Percentiles rank a stretch among this genome's conserved stretches.
Conservation (phyloP, 176 grass and related monocot genomes). For the Musa troglodytarum region DNA sequence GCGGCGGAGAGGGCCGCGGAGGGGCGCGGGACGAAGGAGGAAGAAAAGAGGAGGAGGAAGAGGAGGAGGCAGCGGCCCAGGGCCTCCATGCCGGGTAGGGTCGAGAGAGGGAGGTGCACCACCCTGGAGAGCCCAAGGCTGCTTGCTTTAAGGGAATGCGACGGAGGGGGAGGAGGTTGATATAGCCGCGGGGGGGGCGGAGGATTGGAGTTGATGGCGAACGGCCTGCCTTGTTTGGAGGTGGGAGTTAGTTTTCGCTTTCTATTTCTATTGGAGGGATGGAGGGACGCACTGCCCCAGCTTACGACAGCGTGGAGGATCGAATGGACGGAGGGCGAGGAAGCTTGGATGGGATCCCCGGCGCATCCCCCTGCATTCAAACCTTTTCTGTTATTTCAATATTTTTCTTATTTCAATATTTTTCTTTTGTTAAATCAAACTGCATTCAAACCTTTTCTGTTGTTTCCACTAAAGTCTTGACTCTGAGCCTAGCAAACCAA, state of each 20-base stretch:
- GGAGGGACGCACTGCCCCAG: too few relatives aligned
- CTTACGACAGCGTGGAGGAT: too few relatives aligned
- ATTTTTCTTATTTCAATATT: too few relatives aligned
- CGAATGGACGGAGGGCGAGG: too few relatives aligned
- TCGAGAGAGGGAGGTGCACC: not conserved
- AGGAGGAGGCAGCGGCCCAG: not conserved
- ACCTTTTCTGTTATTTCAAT: too few relatives aligned
- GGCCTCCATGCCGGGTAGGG: not conserved
- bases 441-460: too few relatives aligned
- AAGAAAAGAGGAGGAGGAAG: constrained; percentile 4
- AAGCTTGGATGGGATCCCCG: too few relatives aligned
- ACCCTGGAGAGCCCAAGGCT: too few relatives aligned
- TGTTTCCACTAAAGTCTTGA: too few relatives aligned
- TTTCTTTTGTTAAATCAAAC: too few relatives aligned
- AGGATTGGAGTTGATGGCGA: not conserved
- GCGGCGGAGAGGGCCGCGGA: not conserved
- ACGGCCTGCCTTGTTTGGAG: not conserved
- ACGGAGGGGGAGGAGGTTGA: not conserved
- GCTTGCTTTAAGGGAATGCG: not conserved
- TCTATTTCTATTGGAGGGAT: not conserved
- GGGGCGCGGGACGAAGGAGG: not conserved
- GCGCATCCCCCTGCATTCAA: too few relatives aligned
- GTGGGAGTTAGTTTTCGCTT: not conserved
- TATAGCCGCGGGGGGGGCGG: not conserved
- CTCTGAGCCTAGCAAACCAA: too few relatives aligned